Base-by-base conservation (phyloP, 2,329 filamentous ascomycete species). In the Rosellinia necatrix region DNA sequence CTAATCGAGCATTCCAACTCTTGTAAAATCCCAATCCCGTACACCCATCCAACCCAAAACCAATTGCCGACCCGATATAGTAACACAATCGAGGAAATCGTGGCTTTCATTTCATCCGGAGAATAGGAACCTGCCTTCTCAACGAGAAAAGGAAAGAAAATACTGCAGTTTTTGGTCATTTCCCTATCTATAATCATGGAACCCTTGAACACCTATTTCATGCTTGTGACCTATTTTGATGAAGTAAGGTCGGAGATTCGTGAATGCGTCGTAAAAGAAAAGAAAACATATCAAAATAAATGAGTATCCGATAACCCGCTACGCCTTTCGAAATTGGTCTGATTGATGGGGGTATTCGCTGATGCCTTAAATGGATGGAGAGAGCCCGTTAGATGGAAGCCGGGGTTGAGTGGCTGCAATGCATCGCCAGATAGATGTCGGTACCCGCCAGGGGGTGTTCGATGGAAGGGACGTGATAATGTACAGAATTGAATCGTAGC, bases 391-490 rank as follows among this genome's bases (percentile, higher is more conserved):
- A 47, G 32, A 35, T 25, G 34, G 15, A 15, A 25, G 9, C 24
- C 32, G 56, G 19, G 30, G 9, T 29, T 35, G 56, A 25, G 32
- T 32, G 37, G 29, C 44, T 35, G 41, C 35, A 24, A 25, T 35
- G 21, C 8, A 55, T 49, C 37, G 24, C n/a, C 49, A 7, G 40
- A 55, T 42, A 19, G 15, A 44, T 66, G 61, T 56, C 66, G 61
- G 47, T 67, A 66, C 61, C 68, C 52, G 55, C 61, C 50, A 43
- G 54, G 46, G 53, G 51, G 42, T 53, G 52, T 61, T 61, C 48
- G 51, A 59, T 59, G 56, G 40, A n/a, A 50, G 46, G 48, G 49
- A 49, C 47, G 55, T 42, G 27, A 21, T 59, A 53, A 59, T 61
- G 51, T 60, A 59, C 49, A 53, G 24, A 21, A 49, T 43, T 42